These are phyloP conservation scores for Arabidopsis suecica DNA, from an alignment of 345 rosid genomes.

Conservation along the genomic window DNA sequence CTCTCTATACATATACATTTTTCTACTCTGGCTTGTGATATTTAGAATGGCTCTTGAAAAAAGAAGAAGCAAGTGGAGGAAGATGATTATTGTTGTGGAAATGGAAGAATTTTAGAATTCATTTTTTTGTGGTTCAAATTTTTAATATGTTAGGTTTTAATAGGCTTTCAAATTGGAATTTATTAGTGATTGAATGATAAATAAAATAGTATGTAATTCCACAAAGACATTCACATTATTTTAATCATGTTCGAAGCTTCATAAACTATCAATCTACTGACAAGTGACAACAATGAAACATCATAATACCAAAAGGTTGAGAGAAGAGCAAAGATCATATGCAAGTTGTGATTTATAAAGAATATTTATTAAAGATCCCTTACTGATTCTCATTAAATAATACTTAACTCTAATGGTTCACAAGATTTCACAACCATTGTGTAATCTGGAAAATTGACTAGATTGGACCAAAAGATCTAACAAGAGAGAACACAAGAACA, in stretches of 20 bases:
- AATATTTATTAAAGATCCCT: no score
- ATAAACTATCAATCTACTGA: neutral
- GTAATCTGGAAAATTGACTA: slow-evolving; percentile 9
- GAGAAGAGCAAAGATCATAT: neutral
- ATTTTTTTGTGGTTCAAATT: neutral
- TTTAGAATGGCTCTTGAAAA: slow-evolving; percentile 11
- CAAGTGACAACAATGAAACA: neutral
- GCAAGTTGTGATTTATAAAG: slow-evolving; percentile 3
- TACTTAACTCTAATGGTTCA: slow-evolving; percentile 8
- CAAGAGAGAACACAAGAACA: slow-evolving; percentile 16
- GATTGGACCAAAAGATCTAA: slow-evolving; percentile 13
- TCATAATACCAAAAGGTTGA: neutral
- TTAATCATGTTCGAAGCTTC: neutral
- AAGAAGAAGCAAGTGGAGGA: slow-evolving; percentile 12
- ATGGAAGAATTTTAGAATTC: neutral
- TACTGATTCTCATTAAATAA: neutral
- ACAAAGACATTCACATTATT: no score
- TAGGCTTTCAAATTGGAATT: neutral
- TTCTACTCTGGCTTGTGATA: slow-evolving; percentile 16
- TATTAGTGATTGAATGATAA: neutral
- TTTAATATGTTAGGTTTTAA: neutral
- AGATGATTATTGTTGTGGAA: slow-evolving; percentile 28
- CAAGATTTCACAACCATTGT: slow-evolving; percentile 11
- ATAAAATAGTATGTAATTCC: no score
- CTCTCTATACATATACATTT: slow-evolving; percentile 25